These are phyloP conservation scores for Zygotorulaspora florentina DNA, from an alignment of 805 yeast species.

Conservation along the genomic window DNA sequence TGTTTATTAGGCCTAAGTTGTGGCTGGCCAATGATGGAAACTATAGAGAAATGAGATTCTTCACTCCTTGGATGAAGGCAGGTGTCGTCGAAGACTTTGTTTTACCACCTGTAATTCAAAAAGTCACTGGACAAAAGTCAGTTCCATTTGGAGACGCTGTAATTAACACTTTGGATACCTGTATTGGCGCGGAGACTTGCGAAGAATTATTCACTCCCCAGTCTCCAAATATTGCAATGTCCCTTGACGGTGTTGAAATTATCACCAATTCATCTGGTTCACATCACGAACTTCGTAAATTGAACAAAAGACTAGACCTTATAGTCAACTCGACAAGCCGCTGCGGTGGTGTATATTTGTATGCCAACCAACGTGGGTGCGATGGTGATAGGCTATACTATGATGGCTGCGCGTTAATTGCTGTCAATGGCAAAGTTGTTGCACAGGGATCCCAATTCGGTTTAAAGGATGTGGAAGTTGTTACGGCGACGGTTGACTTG, in stretches of 20 bases:
- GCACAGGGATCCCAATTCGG: slow-evolving; percentile 94
- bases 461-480: slow-evolving; percentile 85
- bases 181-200: slow-evolving; percentile 96
- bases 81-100: slow-evolving; percentile 66
- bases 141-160: slow-evolving; percentile 92
- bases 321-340: slow-evolving; percentile 90
- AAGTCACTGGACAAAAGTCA: slow-evolving; percentile 58
- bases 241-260: slow-evolving; percentile 96
- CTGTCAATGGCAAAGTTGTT: slow-evolving; percentile 84
- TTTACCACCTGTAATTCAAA: slow-evolving; percentile 67
- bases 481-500: slow-evolving; percentile 90
- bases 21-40: slow-evolving; percentile 97
- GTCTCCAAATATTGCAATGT: slow-evolving; percentile 88
- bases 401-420: slow-evolving; percentile 95
- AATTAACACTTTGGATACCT: slow-evolving; percentile 76
- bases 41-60: slow-evolving; percentile 95
- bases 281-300: slow-evolving; percentile 93
- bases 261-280: slow-evolving; percentile 94
- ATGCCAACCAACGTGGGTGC: slow-evolving; percentile 95
- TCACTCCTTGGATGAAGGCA: slow-evolving; percentile 89
- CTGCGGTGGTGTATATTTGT: slow-evolving; percentile 93
- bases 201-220: slow-evolving; percentile 97
- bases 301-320: slow-evolving; percentile 76
- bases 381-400: slow-evolving; percentile 97
- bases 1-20: slow-evolving; percentile 86